A percentile compares a stretch with the other conserved stretches of the same genome.
Conservation (phyloP, 139 green algal species). For the Diplosphaera chodatii region DNA sequence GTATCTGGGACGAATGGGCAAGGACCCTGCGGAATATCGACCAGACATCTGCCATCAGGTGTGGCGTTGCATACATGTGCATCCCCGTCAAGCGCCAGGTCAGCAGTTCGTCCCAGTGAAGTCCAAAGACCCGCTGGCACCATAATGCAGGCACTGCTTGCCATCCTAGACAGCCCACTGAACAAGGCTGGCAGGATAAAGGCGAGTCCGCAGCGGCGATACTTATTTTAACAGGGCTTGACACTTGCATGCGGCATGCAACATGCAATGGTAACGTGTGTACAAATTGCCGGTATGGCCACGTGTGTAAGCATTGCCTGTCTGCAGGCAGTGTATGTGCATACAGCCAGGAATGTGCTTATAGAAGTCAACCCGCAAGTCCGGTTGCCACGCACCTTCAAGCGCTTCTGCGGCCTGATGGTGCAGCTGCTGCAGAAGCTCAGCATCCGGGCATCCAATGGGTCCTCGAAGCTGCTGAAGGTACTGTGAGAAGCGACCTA, state of each 20-base stretch:
- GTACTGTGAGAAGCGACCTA: no score
- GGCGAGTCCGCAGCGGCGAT: no score
- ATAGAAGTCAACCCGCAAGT: conserved; percentile 89
- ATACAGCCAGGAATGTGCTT: conserved; percentile 88
- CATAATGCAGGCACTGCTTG: conserved; percentile 68
- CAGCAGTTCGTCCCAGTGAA: no score
- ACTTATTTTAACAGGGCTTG: no score
- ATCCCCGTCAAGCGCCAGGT: no score
- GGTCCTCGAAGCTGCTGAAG: conserved; percentile 91
- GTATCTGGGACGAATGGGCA: conserved; percentile 80
- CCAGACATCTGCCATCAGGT: conserved; percentile 96
- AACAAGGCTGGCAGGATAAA: conserved; percentile 92
- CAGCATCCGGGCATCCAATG: conserved; percentile 89
- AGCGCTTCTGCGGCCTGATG: conserved; percentile 91
- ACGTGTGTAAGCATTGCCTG: no score
- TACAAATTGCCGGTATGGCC: no score
- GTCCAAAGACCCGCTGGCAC: background rate
- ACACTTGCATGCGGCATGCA: conserved; percentile 12
- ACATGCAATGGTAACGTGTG: no score
- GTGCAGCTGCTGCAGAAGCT: conserved; percentile 98
- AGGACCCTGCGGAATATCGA: conserved; percentile 80
- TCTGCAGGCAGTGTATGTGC: conserved; percentile 74
- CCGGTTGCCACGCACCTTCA: conserved; percentile 90
- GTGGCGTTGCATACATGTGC: no score
- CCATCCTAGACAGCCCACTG: conserved; percentile 90